phyloP scores from a whole-genome alignment of 768 basidiomycete genomes.

The Pleurotus pulmonarius region DNA sequence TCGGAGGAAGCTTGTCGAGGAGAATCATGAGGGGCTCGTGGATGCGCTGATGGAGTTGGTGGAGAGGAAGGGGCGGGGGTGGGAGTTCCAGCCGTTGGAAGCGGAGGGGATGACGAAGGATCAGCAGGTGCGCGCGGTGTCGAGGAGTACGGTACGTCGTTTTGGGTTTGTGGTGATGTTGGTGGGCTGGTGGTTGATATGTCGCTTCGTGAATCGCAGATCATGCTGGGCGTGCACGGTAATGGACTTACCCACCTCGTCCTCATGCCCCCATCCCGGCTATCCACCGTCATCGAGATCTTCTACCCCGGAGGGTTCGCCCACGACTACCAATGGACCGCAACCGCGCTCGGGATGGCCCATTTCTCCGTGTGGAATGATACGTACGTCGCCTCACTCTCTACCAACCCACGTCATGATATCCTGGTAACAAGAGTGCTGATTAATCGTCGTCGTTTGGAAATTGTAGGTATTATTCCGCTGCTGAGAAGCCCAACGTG shows the following conservation, averaged over 20 bases:
- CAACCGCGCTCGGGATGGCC: constrained; percentile 65
- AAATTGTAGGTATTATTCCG: constrained; percentile 29
- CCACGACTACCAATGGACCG: constrained; percentile 85
- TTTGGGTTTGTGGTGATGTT: not conserved
- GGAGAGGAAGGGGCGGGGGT: constrained; percentile 32
- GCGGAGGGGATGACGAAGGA: constrained; percentile 71
- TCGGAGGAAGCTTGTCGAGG: constrained; percentile 46
- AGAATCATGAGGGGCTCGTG: constrained; percentile 56
- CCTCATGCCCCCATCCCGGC: constrained; percentile 71
- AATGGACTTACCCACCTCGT: constrained; percentile 83
- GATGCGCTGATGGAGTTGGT: constrained; percentile 48
- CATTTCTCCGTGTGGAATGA: constrained; percentile 84
- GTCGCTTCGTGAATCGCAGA: constrained; percentile 27
- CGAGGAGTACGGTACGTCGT: constrained; percentile 63
- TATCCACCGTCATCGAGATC: constrained; percentile 83
- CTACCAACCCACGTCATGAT: not conserved
- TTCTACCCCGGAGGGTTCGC: constrained; percentile 81
- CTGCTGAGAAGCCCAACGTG: constrained; percentile 41
- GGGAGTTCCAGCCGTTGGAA: constrained; percentile 59
- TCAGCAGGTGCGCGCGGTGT: constrained; percentile 63
- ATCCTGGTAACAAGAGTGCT: not conserved
- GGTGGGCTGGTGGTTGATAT: not conserved
- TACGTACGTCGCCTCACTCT: constrained; percentile 39
- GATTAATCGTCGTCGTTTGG: constrained; percentile 4
- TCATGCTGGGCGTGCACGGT: constrained; percentile 71